Percentiles rank a stretch among this genome's conserved stretches.
These are phyloP conservation scores for Cucumis hystrix DNA, from an alignment of 306 rosid genomes.

Conservation along the genomic window DNA sequence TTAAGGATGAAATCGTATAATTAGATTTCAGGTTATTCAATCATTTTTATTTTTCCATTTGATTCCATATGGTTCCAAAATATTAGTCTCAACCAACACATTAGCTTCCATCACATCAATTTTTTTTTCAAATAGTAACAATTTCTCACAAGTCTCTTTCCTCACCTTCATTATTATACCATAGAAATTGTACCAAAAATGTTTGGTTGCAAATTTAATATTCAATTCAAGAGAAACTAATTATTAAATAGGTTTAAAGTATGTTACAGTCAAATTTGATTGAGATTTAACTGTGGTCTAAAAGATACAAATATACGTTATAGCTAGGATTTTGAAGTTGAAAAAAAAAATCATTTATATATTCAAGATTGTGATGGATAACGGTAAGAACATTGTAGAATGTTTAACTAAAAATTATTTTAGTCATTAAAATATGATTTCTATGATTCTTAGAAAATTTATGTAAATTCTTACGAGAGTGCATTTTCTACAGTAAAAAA, in stretches of 20 bases:
- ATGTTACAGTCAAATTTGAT: too few species aligned
- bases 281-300: too few species aligned
- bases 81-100: background rate
- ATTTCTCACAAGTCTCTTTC: background rate
- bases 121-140: background rate
- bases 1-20: background rate
- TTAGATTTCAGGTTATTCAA: background rate
- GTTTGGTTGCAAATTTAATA: background rate
- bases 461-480: too few species aligned
- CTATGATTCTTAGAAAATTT: too few species aligned
- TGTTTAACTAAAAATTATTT: too few species aligned
- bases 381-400: too few species aligned
- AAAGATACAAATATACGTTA: too few species aligned
- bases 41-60: background rate
- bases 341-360: too few species aligned
- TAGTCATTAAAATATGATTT: too few species aligned
- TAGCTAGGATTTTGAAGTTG: too few species aligned
- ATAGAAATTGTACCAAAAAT: background rate
- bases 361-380: too few species aligned
- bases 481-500: too few species aligned
- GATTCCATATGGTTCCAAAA: background rate
- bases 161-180: background rate
- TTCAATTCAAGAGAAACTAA: background rate
- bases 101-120: conserved; percentile 5
- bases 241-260: background rate